phyloP scores from a whole-genome alignment of 768 basidiomycete genomes.

The Tephrocybe sp. region DNA sequence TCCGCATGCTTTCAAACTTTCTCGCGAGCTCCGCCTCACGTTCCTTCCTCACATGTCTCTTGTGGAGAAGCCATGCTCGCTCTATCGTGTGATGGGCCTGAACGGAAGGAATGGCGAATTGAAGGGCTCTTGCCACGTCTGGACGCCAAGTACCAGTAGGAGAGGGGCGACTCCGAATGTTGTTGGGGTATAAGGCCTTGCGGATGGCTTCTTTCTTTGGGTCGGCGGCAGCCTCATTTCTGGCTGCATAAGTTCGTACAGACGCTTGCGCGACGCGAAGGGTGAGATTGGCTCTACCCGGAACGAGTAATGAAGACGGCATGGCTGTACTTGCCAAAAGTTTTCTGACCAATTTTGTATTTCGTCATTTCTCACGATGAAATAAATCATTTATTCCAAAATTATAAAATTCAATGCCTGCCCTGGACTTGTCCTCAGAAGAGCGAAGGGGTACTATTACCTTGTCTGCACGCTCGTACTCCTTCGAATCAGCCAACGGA shows the following conservation, averaged over 20 bases:
- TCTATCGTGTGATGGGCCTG: slow-evolving; percentile 93
- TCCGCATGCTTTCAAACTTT: slow-evolving; percentile 80
- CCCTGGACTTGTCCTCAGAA: too few relatives aligned
- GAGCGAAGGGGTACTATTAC: too few relatives aligned
- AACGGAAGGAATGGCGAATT: slow-evolving; percentile 80
- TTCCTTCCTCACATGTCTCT: slow-evolving; percentile 68
- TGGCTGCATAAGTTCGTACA: slow-evolving; percentile 39
- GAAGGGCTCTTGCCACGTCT: slow-evolving; percentile 72
- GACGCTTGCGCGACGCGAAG: slow-evolving; percentile 28
- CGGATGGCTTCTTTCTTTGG: slow-evolving; percentile 73
- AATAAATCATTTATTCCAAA: not conserved
- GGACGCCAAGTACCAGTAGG: slow-evolving; percentile 85
- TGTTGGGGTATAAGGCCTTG: slow-evolving; percentile 76
- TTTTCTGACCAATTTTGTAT: not conserved
- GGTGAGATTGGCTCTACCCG: slow-evolving; percentile 28
- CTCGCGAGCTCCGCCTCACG: slow-evolving; percentile 65
- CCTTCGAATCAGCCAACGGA: too few relatives aligned
- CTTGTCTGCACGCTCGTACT: too few relatives aligned
- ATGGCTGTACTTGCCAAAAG: slow-evolving; percentile 8
- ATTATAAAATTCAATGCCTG: not conserved
- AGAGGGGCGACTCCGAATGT: slow-evolving; percentile 63
- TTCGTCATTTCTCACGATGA: slow-evolving; percentile 20
- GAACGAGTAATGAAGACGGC: slow-evolving; percentile 33
- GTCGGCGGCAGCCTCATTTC: slow-evolving; percentile 45
- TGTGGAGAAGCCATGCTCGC: slow-evolving; percentile 84